A percentile compares a stretch with the other conserved stretches of the same genome.
These are phyloP conservation scores for Chrysoporthe austroafricana DNA, from an alignment of 2,329 filamentous ascomycete genomes.

Conservation along the genomic window DNA sequence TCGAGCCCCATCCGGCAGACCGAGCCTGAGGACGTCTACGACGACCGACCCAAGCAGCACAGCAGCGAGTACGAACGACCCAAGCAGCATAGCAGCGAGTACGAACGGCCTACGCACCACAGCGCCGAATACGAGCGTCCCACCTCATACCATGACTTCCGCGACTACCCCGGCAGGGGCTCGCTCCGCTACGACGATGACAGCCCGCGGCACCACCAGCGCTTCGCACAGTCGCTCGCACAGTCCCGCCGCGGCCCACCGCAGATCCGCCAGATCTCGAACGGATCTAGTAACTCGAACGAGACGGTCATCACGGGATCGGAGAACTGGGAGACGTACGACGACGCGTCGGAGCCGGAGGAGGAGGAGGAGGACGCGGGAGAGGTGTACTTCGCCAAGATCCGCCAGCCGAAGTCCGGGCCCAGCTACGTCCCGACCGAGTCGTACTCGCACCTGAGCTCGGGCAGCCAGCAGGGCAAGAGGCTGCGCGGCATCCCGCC, in stretches of 20 bases:
- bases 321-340: slow-evolving; percentile 98
- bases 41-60: slow-evolving; percentile 55
- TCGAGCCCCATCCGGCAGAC: slow-evolving; percentile 63
- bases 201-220: slow-evolving; percentile 40
- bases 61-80: not conserved
- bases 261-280: slow-evolving; percentile 68
- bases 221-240: slow-evolving; percentile 40
- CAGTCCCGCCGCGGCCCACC: slow-evolving; percentile 43
- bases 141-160: slow-evolving; percentile 44
- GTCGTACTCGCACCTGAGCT: slow-evolving; percentile 60
- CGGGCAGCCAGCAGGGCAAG: slow-evolving; percentile 44
- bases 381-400: slow-evolving; percentile 79
- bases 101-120: slow-evolving; percentile 39
- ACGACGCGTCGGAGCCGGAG: slow-evolving; percentile 78
- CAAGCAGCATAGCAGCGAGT: slow-evolving; percentile 33
- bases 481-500: slow-evolving; percentile 62
- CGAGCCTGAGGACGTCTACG: slow-evolving; percentile 84
- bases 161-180: slow-evolving; percentile 40
- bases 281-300: slow-evolving; percentile 57
- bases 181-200: slow-evolving; percentile 25
- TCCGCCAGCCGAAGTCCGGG: slow-evolving; percentile 62
- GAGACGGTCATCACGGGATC: slow-evolving; percentile 75
- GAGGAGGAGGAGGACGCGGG: slow-evolving; percentile 71
- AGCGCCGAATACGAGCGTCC: slow-evolving; percentile 39
- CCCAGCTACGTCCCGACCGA: slow-evolving; percentile 17